These are phyloP conservation scores for Trichoderma koningiopsis DNA, from an alignment of 2,329 filamentous ascomycete species.

Conservation along the genomic window DNA sequence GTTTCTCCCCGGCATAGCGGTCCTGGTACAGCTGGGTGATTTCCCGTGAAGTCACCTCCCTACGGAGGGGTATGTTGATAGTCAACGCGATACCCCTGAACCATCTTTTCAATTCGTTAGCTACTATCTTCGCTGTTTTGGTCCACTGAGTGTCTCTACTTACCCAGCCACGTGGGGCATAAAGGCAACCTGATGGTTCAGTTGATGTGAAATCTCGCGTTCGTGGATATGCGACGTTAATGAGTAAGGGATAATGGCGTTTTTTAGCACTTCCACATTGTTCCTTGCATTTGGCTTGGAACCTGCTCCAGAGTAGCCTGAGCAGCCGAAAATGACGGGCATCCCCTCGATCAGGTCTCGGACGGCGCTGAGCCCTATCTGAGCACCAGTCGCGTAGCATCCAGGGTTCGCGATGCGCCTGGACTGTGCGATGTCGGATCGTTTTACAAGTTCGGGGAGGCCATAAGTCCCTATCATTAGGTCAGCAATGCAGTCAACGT, in stretches of 20 bases:
- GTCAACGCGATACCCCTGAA: constrained; percentile 95
- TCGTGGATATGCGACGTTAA: constrained; percentile 91
- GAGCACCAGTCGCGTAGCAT: constrained; percentile 91
- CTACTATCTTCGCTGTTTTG: background rate
- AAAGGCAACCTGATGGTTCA: constrained; percentile 72
- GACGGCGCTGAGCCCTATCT: constrained; percentile 42
- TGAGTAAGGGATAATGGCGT: constrained; percentile 51
- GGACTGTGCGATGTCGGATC: constrained; percentile 74
- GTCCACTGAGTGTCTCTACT: background rate
- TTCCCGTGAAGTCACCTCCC: constrained; percentile 86
- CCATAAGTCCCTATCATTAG: constrained; percentile 60
- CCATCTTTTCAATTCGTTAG: constrained; percentile 53
- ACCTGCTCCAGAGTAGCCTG: constrained; percentile 93
- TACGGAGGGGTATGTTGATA: constrained; percentile 83
- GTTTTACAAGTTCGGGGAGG: constrained; percentile 80
- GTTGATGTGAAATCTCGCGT: constrained; percentile 77
- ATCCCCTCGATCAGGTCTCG: background rate
- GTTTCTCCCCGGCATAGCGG: constrained; percentile 65
- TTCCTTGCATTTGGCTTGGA: constrained; percentile 96
- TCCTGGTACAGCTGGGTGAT: constrained; percentile 96
- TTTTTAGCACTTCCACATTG: constrained; percentile 65
- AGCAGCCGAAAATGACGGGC: constrained; percentile 44
- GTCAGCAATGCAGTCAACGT: background rate
- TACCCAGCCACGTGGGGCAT: constrained; percentile 68
- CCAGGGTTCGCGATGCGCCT: constrained; percentile 89